Evolutionary conservation across 495 filamentous ascomycete species (phyloP), one percentile per base, ranked within the genome.

Genomic region (Aspergillus egyptiacus): DNA sequence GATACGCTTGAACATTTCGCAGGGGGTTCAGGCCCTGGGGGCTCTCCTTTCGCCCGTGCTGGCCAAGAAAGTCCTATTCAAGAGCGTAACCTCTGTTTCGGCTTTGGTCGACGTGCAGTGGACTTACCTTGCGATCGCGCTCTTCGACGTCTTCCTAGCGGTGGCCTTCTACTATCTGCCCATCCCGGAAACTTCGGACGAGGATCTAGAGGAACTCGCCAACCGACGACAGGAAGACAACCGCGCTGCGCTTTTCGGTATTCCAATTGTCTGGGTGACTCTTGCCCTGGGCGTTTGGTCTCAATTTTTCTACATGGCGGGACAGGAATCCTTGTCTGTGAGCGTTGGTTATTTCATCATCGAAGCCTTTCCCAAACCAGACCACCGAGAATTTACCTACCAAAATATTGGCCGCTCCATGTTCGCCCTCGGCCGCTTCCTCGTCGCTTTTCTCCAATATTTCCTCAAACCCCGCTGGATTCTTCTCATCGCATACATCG

Each of bases 11-110:
- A 85, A 84, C 42, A 61, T 86, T 42, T 82, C 80, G 0, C 83
- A 87, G 58, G 82, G 73, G 6, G 69, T 86, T n/a, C 84, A 86
- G 61, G 83, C 81, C 0, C 65, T 84, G 39, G 84, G 84, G 4
- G 82, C 67, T 43, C 65, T 85, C 2, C 36, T 85, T 1, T 81
- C 82, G 2, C 79, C 80, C 3, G 64, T 85, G 4, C 66, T 86
- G 6, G 82, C 82, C 13, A 68, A 78, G 53, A 70, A 74, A 30
- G 82, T 82, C 14, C 74, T 86, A 6, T 84, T 85, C 64, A 67
- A 70, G 33, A 60, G 65, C 42, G 69, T 78, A 15, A 57, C 60
- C 6, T 66, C 74, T 42, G 77, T 77, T 6, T 68, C 76, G 0
- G 75, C 77, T 15, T 62, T 87, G 10, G 75, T 85, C 17, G 71